Percentiles rank a stretch among this genome's conserved stretches.
Conservation (phyloP, 2,329 filamentous ascomycete species). For the Pseudogymnoascus sp. region DNA sequence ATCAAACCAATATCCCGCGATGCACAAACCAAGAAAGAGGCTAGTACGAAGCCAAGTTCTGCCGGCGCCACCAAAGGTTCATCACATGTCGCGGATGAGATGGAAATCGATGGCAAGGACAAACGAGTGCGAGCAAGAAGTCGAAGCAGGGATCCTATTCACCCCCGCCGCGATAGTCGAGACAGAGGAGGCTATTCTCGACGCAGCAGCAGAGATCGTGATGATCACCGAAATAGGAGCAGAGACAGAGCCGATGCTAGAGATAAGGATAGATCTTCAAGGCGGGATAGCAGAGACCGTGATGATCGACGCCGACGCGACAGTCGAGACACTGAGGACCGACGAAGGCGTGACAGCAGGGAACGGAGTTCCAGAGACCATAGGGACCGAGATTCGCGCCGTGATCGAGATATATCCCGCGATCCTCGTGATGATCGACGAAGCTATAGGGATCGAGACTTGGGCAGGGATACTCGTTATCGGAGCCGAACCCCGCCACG, state of each 20-base stretch:
- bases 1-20: slow-evolving; percentile 27
- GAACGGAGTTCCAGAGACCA: slow-evolving; percentile 2
- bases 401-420: slow-evolving; percentile 6
- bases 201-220: slow-evolving; percentile 14
- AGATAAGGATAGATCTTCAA: slow-evolving; percentile 18
- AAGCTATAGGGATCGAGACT: not conserved
- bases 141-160: slow-evolving; percentile 23
- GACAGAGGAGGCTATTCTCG: not conserved
- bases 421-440: not conserved
- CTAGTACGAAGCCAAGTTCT: not conserved
- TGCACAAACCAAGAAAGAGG: slow-evolving; percentile 17
- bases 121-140: slow-evolving; percentile 11
- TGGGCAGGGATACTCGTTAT: not conserved
- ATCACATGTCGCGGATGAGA: not conserved
- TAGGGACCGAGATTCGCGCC: slow-evolving; percentile 5
- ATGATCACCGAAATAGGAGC: slow-evolving; percentile 5
- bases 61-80: not conserved
- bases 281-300: slow-evolving; percentile 19
- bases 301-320: slow-evolving; percentile 19
- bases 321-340: slow-evolving; percentile 25
- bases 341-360: slow-evolving; percentile 23
- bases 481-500: slow-evolving; percentile 7
- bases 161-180: slow-evolving; percentile 18
- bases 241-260: not conserved
- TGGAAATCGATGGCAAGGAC: not conserved